phyloP scores from a whole-genome alignment of 75 land plant species.

The Pinus taeda region DNA sequence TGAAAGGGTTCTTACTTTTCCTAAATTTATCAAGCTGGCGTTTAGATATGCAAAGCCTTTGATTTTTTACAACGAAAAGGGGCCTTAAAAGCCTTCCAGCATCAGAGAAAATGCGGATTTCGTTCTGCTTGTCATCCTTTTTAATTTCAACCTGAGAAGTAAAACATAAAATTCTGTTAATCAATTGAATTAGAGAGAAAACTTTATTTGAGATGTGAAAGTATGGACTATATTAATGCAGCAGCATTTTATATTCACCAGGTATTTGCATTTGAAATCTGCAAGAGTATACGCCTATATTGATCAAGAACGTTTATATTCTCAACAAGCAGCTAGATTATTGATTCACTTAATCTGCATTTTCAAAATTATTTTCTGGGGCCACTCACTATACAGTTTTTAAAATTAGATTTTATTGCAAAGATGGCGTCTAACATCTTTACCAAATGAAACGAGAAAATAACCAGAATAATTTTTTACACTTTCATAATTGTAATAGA shows the following conservation, averaged over 20 bases:
- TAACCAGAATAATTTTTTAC: background rate
- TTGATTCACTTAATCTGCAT: background rate
- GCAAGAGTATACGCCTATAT: background rate
- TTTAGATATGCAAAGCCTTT: conserved; percentile 9
- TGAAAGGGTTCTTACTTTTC: conserved; percentile 25
- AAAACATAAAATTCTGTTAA: background rate
- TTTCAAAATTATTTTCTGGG: background rate
- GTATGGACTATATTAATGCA: background rate
- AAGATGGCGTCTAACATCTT: background rate
- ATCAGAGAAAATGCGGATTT: conserved; percentile 77
- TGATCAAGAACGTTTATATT: background rate
- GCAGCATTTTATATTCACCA: background rate
- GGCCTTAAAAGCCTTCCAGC: conserved; percentile 90
- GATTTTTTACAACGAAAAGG: conserved; percentile 65
- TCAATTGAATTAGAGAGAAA: background rate
- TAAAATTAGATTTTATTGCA: background rate
- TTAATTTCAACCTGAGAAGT: conserved; percentile 72
- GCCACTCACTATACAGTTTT: background rate
- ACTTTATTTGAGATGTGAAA: background rate
- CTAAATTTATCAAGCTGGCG: conserved; percentile 29
- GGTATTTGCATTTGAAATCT: background rate
- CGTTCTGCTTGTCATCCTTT: conserved; percentile 45
- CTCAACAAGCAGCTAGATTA: background rate
- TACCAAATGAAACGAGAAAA: background rate
- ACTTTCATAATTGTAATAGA: background rate